These are phyloP conservation scores for Diaporthe sp. DNA, from an alignment of 2,329 filamentous ascomycete genomes.

Conservation along the genomic window DNA sequence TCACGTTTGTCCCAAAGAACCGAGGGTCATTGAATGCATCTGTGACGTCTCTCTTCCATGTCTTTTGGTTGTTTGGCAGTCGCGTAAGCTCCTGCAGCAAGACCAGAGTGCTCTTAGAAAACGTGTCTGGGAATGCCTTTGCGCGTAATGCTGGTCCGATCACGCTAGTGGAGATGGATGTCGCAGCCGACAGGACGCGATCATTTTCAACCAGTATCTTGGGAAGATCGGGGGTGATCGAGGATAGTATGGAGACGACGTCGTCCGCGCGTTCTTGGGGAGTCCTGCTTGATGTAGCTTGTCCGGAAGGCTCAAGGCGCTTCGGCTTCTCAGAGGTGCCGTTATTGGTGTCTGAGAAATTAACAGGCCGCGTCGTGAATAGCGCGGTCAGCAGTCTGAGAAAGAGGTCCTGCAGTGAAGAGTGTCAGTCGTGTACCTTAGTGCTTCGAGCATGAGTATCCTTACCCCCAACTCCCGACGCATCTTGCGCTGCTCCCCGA, in stretches of 20 bases:
- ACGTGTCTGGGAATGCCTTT: conserved; percentile 88
- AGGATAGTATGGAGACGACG: conserved; percentile 83
- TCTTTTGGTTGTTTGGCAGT: conserved; percentile 84
- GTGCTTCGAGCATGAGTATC: conserved; percentile 43
- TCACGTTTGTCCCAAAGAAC: conserved; percentile 81
- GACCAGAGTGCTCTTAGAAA: conserved; percentile 78
- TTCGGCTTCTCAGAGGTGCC: conserved; percentile 56
- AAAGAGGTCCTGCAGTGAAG: conserved; percentile 81
- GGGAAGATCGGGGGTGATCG: conserved; percentile 83
- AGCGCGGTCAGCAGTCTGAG: conserved; percentile 90
- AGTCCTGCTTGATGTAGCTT: conserved; percentile 50
- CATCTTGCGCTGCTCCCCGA: conserved; percentile 95
- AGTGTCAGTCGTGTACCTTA: neutral
- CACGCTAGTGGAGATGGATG: conserved; percentile 85
- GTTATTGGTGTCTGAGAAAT: conserved; percentile 70
- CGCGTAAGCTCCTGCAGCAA: conserved; percentile 84
- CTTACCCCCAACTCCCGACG: conserved; percentile 87
- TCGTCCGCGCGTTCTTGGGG: conserved; percentile 74
- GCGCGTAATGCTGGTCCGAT: conserved; percentile 86
- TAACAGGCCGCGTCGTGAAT: conserved; percentile 89
- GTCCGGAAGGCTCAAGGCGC: conserved; percentile 52
- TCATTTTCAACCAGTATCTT: conserved; percentile 90
- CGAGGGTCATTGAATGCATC: conserved; percentile 93
- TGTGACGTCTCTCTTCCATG: conserved; percentile 91
- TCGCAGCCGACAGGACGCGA: conserved; percentile 82